These are phyloP conservation scores for Backusella psychrophila DNA, from an alignment of 192 early-diverging fungal species.

Conservation along the genomic window DNA sequence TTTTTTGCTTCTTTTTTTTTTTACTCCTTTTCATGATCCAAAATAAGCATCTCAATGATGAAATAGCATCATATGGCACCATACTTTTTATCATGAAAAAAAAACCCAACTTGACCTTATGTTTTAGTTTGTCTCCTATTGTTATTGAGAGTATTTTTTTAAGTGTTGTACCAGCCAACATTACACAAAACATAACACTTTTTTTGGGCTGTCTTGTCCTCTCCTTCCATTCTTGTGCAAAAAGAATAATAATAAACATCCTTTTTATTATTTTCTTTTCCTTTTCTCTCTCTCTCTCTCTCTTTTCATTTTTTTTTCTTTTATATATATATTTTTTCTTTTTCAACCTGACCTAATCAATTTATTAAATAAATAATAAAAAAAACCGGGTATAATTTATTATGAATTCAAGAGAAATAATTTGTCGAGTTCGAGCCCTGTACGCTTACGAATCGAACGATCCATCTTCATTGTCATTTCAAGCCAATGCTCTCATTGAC, in stretches of 20 bases:
- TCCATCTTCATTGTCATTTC: slow-evolving; percentile 77
- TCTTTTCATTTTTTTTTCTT: background rate
- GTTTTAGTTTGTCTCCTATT: no score
- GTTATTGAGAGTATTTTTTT: no score
- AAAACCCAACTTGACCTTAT: no score
- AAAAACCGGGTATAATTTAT: background rate
- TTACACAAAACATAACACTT: background rate
- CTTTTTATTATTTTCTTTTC: no score
- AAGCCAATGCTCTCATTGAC: slow-evolving; percentile 82
- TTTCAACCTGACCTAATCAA: background rate
- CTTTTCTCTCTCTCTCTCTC: background rate
- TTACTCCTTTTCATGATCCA: background rate
- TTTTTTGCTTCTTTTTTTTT: no score
- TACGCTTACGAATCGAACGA: slow-evolving; percentile 86
- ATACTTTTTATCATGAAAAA: background rate
- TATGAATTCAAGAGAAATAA: slow-evolving; percentile 12
- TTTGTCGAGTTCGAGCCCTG: slow-evolving; percentile 61
- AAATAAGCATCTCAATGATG: background rate
- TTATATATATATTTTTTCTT: background rate
- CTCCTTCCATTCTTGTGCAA: no score
- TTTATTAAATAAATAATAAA: no score
- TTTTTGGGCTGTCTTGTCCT: background rate
- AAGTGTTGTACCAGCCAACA: background rate
- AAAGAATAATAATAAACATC: background rate
- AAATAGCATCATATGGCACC: background rate